Conservation (phyloP, 2,329 filamentous ascomycete genomes). For the Epichloe coenophiala region DNA sequence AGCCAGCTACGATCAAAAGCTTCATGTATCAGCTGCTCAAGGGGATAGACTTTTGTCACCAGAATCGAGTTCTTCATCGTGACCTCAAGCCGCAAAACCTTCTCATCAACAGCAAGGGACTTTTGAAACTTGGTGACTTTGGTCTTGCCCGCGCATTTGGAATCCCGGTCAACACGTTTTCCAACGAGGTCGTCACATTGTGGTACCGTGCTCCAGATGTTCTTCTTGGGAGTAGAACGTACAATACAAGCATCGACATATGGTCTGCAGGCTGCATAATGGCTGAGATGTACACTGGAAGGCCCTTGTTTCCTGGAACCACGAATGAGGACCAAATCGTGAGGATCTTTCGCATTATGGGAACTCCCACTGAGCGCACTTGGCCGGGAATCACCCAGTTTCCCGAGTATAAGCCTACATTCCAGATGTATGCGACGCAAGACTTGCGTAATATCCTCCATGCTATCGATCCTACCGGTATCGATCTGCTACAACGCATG, state of each 20-base stretch:
- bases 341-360: constrained; percentile 97
- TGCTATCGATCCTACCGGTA: constrained; percentile 74
- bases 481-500: constrained; percentile 82
- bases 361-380: constrained; percentile 84
- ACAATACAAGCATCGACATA: constrained; percentile 99
- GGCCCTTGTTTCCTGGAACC: constrained; percentile 90
- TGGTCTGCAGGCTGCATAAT: constrained; percentile 99
- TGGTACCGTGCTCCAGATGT: constrained; percentile 98
- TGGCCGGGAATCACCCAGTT: constrained; percentile 94
- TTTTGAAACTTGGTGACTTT: constrained; percentile 89
- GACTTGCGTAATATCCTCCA: constrained; percentile 77
- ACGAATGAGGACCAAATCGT: constrained; percentile 97
- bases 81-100: constrained; percentile 95
- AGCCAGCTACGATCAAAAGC: constrained; percentile 85
- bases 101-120: constrained; percentile 81
- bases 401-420: constrained; percentile 94
- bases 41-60: constrained; percentile 95
- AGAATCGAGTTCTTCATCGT: constrained; percentile 89
- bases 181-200: constrained; percentile 91
- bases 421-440: constrained; percentile 88
- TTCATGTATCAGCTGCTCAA: constrained; percentile 98
- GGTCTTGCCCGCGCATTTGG: constrained; percentile 88
- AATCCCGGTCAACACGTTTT: constrained; percentile 96
- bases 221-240: constrained; percentile 81
- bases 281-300: constrained; percentile 97